phyloP scores from a whole-genome alignment of 2,329 filamentous ascomycete species.

The Trichoderma atroviride region DNA sequence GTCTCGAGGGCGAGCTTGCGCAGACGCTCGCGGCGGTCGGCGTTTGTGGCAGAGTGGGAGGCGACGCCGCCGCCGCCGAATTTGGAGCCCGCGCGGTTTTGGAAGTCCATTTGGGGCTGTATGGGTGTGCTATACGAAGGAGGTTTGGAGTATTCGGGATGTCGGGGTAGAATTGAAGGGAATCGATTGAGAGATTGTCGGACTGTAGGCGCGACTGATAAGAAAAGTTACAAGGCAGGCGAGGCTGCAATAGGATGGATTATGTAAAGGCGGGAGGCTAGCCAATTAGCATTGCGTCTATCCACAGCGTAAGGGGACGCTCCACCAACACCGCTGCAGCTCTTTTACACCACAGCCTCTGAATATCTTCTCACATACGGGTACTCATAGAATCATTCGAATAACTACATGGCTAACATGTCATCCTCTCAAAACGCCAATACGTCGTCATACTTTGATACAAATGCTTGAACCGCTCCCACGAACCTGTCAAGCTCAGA shows the following conservation, averaged over 20 bases:
- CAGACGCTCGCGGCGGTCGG: conserved; percentile 93
- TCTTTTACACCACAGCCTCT: background rate
- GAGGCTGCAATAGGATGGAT: background rate
- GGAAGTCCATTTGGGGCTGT: conserved; percentile 63
- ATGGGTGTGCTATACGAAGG: background rate
- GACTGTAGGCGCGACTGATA: background rate
- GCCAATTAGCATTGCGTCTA: background rate
- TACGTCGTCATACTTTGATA: conserved; percentile 35
- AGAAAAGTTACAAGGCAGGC: conserved; percentile 13
- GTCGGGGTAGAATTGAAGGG: background rate
- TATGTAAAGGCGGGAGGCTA: conserved; percentile 3
- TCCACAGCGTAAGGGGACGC: background rate
- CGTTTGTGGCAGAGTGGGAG: conserved; percentile 89
- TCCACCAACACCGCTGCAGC: background rate
- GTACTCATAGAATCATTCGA: background rate
- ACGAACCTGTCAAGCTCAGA: conserved; percentile 48
- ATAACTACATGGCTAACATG: background rate
- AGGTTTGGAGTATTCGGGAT: background rate
- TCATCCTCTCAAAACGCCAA: background rate
- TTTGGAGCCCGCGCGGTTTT: conserved; percentile 96
- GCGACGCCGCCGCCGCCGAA: conserved; percentile 97
- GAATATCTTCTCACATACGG: no score
- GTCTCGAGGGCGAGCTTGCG: conserved; percentile 98
- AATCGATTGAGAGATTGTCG: background rate
- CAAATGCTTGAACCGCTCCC: conserved; percentile 40